Conservation (phyloP, 2,329 filamentous ascomycete genomes). For the Ophiosphaerella korrae region DNA sequence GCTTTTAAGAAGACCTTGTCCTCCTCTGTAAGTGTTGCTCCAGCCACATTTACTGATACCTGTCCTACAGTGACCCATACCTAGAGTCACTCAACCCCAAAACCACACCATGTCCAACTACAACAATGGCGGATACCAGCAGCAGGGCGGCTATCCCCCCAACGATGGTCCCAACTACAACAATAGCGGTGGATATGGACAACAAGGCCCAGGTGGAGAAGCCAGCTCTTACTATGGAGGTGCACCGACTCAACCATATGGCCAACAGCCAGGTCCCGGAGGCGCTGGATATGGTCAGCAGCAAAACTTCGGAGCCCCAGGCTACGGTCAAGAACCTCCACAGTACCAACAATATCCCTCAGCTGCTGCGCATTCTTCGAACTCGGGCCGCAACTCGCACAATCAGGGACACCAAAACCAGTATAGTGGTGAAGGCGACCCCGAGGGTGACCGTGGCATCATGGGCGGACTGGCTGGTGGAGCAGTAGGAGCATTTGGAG, state of each 20-base stretch:
- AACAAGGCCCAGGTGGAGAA: constrained; percentile 9
- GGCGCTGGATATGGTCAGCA: constrained; percentile 20
- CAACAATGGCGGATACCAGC: constrained; percentile 2
- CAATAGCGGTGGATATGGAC: constrained; percentile 11
- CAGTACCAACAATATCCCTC: constrained; percentile 32
- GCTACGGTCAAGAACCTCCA: constrained; percentile 24
- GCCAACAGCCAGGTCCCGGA: background rate
- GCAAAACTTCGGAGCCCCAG: constrained; percentile 12
- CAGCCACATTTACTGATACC: no score
- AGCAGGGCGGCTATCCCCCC: constrained; percentile 10
- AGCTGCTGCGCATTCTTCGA: constrained; percentile 25
- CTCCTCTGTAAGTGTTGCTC: no score
- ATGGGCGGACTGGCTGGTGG: constrained; percentile 34
- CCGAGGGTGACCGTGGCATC: constrained; percentile 32
- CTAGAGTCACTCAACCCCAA: background rate
- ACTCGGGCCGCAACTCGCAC: constrained; percentile 27
- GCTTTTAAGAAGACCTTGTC: background rate
- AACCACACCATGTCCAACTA: constrained; percentile 16
- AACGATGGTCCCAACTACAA: constrained; percentile 10
- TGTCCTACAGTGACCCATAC: background rate
- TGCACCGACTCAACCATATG: constrained; percentile 4
- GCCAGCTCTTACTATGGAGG: constrained; percentile 21
- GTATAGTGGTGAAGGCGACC: constrained; percentile 24
- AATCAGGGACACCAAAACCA: constrained; percentile 31
- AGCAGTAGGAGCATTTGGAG: constrained; percentile 33